A percentile compares a stretch with the other conserved stretches of the same genome.
Evolutionary conservation across 73 alveolate species (phyloP).

Genomic region (Paramecium sexaurelia): DNA sequence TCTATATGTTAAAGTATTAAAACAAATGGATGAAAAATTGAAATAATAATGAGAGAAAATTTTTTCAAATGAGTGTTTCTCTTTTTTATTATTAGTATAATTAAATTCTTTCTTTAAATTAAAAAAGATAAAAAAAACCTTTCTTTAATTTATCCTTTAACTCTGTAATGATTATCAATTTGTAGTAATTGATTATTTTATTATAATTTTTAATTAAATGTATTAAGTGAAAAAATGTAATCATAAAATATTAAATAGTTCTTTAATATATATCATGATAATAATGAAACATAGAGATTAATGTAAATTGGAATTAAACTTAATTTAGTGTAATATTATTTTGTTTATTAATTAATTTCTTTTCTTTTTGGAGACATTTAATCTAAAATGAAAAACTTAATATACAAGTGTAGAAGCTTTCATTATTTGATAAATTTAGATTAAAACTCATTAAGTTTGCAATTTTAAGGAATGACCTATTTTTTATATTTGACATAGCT

Average conservation of each 20-base stretch:
- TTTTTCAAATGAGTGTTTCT: background rate
- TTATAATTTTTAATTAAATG: too few species aligned
- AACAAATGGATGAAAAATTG: constrained; percentile 50
- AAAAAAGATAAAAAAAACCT: too few species aligned
- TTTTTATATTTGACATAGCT: background rate
- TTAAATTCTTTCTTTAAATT: too few species aligned
- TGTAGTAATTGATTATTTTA: too few species aligned
- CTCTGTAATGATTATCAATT: too few species aligned
- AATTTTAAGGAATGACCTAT: background rate
- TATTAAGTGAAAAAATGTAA: background rate
- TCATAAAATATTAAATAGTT: too few species aligned
- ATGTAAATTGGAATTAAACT: background rate
- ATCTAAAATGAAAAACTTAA: background rate
- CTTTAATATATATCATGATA: too few species aligned
- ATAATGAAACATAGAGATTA: too few species aligned
- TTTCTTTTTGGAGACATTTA: background rate
- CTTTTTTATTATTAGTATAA: background rate
- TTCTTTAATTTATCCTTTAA: too few species aligned
- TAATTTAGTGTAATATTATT: background rate
- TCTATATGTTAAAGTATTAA: constrained; percentile 43
- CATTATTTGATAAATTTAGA: background rate
- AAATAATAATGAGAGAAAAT: background rate
- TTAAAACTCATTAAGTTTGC: background rate
- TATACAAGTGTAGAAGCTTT: background rate
- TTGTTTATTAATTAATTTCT: background rate